Evolutionary conservation across 306 rosid genomes (phyloP), one percentile per base, ranked within the genome.

Genomic region (Acmispon strigosus): DNA sequence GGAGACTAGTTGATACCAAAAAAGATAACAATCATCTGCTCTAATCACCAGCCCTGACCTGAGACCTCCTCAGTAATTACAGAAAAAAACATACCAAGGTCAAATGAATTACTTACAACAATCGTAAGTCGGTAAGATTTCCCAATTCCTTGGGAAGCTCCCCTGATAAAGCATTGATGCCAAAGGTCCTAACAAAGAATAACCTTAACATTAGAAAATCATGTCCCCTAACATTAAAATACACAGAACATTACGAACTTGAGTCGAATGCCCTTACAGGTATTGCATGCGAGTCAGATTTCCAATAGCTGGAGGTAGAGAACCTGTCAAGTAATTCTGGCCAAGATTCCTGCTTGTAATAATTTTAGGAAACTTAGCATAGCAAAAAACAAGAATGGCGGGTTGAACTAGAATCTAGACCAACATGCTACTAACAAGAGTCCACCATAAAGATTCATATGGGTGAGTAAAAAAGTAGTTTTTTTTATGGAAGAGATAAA

Each of bases 111-210:
- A 76, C 96, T 43, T 83, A 92, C 96, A 92, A 34, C 52, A 10
- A 0, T 36, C 0, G 5, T 61, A 92, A 54, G 14, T 80, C 66
- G 3, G 87, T 80, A 29, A 89, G 96, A 36, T 77, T 45, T 63
- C 92, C 89, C 29, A 92, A 70, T 72, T 86, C 96, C 79, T 82
- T 88, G 1, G 98, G 98, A 69, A 90, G 80, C 82, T 75, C 81
- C 49, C 98, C 91, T 17, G 96, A 90, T 12, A 90, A 73, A 39
- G 85, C 70, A 79, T 92, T 92, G 60, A 76, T 75, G 75, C 88
- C 90, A 14, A 92, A 0, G 52, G n/a, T 17, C 89, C 96, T 90
- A 69, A 47, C 8, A 44, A 43, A 62, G 63, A 70, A 29, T 13
- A 45, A 39, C 18, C 9, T 17, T 18, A 51, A 37, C 13, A 19